These are phyloP conservation scores for Hypericum perforatum DNA, from an alignment of 345 rosid genomes.

Conservation along the genomic window DNA sequence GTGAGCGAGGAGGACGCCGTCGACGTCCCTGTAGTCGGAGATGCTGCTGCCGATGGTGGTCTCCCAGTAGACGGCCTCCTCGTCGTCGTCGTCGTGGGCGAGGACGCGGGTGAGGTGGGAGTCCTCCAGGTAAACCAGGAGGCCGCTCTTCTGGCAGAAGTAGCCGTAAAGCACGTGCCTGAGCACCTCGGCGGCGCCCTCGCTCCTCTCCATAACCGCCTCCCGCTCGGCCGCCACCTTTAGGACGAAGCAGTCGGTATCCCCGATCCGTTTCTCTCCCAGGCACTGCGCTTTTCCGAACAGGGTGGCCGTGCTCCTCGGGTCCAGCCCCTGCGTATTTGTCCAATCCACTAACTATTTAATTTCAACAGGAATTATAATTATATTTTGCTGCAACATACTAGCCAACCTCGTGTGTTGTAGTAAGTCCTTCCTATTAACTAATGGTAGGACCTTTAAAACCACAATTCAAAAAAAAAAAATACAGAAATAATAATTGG, in stretches of 20 bases:
- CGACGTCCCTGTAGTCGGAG: conserved; percentile 76
- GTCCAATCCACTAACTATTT: no score
- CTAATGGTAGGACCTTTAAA: no score
- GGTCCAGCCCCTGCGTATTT: conserved; percentile 62
- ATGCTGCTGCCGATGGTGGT: conserved; percentile 86
- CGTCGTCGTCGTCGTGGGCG: conserved; percentile 36
- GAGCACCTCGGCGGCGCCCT: conserved; percentile 79
- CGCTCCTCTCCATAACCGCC: conserved; percentile 68
- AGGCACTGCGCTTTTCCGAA: conserved; percentile 74
- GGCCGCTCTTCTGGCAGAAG: conserved; percentile 85
- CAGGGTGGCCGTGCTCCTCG: conserved; percentile 70
- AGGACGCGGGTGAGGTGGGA: conserved; percentile 73
- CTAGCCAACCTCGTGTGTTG: no score
- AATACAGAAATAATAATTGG: no score
- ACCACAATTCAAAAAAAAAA: no score
- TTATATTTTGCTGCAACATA: no score
- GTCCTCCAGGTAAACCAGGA: conserved; percentile 72
- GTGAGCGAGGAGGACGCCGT: conserved; percentile 69
- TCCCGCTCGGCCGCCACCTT: conserved; percentile 76
- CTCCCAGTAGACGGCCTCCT: conserved; percentile 73
- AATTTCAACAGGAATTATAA: no score
- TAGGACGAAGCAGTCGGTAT: conserved; percentile 78
- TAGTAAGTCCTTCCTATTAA: no score
- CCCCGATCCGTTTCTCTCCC: conserved; percentile 75
- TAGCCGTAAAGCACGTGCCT: conserved; percentile 92